Base-by-base conservation (phyloP, 1,284 basidiomycete species). In the Sphagnurus paluster region DNA sequence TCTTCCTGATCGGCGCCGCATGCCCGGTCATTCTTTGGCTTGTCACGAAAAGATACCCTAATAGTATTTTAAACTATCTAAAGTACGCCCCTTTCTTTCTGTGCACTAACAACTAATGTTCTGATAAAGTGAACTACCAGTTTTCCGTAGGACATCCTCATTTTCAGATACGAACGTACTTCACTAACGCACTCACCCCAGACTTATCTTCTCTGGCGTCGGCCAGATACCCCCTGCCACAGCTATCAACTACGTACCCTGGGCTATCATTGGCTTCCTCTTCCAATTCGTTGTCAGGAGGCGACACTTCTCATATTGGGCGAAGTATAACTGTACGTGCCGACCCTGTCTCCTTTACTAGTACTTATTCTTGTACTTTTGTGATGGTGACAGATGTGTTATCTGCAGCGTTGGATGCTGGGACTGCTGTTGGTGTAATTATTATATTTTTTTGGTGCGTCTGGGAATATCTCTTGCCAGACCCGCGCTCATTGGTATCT, bases 231-330 rank as follows among this genome's bases (percentile, higher is more conserved):
- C 83, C 5, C 79, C 68, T 36, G 80, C 79, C 4, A 76, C 70
- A 5, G 80, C 80, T 3, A 76, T 81, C 56, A 81, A 82, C 58
- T 81, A 76, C 48, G 74, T 79, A 1, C 70, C 74, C 3, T 82
- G 77, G 76, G 76, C 79, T 50, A 68, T 76, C 32, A 67, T 77
- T 26, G 77, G 76, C 19, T 82, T 82, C 55, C 63, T 81, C 42
- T 82, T 81, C 64, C 77, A 81, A 56, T 80, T 73, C 53, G 57
- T 73, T 35, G 63, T 76, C 19, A 63, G 75, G 40, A 63, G 74
- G 52, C 66, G 66, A 50, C 62, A 73, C 53, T 76, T 77, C 51
- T 66, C 73, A 0, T 82, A 78, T 70, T 84, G 80, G 80, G 73
- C 75, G 26, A 81, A 81, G 63, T 80, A 77, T 66, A 79, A 80